Evolutionary conservation across 2,329 filamentous ascomycete species (phyloP).

Genomic region (Fusarium sp.): DNA sequence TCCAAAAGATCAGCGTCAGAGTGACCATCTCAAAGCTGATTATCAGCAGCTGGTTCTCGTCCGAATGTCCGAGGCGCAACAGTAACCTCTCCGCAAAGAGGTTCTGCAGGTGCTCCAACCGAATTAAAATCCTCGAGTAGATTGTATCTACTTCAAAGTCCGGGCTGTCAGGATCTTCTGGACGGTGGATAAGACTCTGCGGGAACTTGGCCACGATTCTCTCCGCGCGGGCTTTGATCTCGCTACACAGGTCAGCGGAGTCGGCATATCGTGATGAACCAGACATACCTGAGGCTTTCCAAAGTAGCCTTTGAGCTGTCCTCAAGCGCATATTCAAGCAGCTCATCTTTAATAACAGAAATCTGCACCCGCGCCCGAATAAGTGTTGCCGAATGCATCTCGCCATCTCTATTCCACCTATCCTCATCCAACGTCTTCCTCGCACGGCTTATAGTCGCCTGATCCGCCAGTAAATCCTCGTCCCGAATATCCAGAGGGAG

Average conservation of each 20-base stretch:
- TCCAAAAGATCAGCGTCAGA: constrained; percentile 60
- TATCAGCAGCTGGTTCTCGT: constrained; percentile 55
- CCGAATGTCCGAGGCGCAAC: constrained; percentile 55
- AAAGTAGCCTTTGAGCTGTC: constrained; percentile 23
- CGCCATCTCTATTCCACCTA: constrained; percentile 64
- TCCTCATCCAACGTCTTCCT: constrained; percentile 54
- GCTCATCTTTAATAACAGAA: constrained; percentile 65
- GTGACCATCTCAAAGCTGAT: constrained; percentile 61
- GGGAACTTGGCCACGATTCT: constrained; percentile 51
- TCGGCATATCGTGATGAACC: fast-evolving
- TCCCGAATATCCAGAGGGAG: constrained; percentile 66
- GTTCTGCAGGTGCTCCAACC: constrained; percentile 65
- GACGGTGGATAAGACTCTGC: constrained; percentile 52
- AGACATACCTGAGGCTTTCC: constrained; percentile 37
- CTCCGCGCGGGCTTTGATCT: constrained; percentile 52
- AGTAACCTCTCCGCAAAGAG: constrained; percentile 67
- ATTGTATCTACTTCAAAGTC: constrained; percentile 47
- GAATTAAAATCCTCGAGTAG: constrained; percentile 59
- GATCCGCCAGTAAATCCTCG: constrained; percentile 58
- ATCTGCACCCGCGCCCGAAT: constrained; percentile 60
- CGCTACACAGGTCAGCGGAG: constrained; percentile 40
- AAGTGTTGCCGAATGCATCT: constrained; percentile 57
- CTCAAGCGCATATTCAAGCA: constrained; percentile 67
- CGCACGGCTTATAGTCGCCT: constrained; percentile 39
- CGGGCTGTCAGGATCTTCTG: constrained; percentile 52